A percentile compares a stretch with the other conserved stretches of the same genome.
Evolutionary conservation across 139 green algal genomes (phyloP).

Genomic region (Micractinium conductrix): DNA sequence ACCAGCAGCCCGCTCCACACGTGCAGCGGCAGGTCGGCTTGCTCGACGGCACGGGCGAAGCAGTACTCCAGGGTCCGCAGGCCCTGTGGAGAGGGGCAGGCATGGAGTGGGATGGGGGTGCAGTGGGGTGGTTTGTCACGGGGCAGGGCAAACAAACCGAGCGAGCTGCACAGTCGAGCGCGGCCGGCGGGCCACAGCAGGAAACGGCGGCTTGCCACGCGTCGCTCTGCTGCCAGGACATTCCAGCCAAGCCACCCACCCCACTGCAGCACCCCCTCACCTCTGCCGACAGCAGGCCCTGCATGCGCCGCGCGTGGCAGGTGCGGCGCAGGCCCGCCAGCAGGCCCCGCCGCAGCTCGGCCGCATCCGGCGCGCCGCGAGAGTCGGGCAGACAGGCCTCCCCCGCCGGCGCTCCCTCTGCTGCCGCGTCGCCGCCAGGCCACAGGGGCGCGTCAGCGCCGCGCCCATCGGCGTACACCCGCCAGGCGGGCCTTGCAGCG

Average conservation of each 20-base stretch:
- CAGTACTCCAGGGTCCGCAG: conserved; percentile 74
- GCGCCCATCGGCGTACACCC: neutral
- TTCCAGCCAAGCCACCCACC: too few relatives aligned
- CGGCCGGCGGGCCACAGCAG: neutral
- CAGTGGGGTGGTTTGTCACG: neutral
- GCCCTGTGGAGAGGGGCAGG: conserved; percentile 37
- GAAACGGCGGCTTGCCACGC: neutral
- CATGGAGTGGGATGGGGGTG: neutral
- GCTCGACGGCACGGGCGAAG: conserved; percentile 65
- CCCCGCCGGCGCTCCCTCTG: neutral
- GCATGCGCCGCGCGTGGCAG: conserved; percentile 70
- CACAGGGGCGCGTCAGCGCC: neutral
- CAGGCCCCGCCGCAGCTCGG: conserved; percentile 46
- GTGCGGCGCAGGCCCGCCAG: conserved; percentile 73
- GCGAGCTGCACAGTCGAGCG: neutral
- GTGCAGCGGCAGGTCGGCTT: conserved; percentile 27
- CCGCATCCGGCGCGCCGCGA: too few relatives aligned
- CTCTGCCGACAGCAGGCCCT: conserved; percentile 54
- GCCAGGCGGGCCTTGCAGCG: neutral
- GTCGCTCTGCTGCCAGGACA: too few relatives aligned
- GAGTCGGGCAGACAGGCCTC: conserved; percentile 43
- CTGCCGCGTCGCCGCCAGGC: neutral
- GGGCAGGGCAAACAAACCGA: neutral
- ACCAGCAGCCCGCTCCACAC: conserved; percentile 53
- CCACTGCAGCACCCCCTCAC: neutral